Base-by-base conservation (phyloP, 2,329 filamentous ascomycete species). In the Colletotrichum sp. region DNA sequence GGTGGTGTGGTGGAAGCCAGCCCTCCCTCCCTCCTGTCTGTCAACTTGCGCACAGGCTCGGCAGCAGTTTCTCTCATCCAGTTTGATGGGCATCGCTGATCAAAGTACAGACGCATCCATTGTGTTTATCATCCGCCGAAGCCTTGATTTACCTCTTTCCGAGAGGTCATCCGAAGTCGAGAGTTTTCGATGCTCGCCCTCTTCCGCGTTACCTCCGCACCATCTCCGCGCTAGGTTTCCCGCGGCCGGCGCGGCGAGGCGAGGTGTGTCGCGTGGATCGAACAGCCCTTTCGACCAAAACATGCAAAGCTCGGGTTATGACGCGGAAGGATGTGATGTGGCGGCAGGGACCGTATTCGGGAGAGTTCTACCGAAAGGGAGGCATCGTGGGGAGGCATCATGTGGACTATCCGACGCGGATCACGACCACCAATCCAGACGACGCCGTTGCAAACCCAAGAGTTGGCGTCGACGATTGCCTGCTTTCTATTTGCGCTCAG, bases 111-210 rank as follows among this genome's bases (percentile, higher is more conserved):
- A 52, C 44, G 44, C 11, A 52, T 52, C 12, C 44, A 0, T 52
- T 22, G 0, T 52, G n/a, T 0, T 13, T 16, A 6, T 4, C 22
- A 0, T 52, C 44, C 44, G n/a, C 44, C 44, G 8, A 49, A 22
- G n/a, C n/a, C 44, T 52, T 1, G 1, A 32, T 0, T n/a, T 29
- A 12, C 3, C 44, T 22, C n/a, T 3, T 22, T 52, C 0, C 0
- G 11, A 22, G 57, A 32, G 27, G 57, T 61, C 57, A 19, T 61
- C 57, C 57, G 57, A 61, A 61, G n/a, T 61, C 16, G 57, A 61
- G 57, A 30, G 22, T 61, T 61, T 61, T 32, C 27, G 57, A 11
- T 32, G 44, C 44, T 13, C 44, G 44, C 44, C n/a, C n/a, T 30
- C 27, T 9, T n/a, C 29, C 59, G n/a, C 29, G n/a, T 5, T 13